These are phyloP conservation scores for Ganoderma boninense DNA, from an alignment of 1,284 basidiomycete genomes.

Conservation along the genomic window DNA sequence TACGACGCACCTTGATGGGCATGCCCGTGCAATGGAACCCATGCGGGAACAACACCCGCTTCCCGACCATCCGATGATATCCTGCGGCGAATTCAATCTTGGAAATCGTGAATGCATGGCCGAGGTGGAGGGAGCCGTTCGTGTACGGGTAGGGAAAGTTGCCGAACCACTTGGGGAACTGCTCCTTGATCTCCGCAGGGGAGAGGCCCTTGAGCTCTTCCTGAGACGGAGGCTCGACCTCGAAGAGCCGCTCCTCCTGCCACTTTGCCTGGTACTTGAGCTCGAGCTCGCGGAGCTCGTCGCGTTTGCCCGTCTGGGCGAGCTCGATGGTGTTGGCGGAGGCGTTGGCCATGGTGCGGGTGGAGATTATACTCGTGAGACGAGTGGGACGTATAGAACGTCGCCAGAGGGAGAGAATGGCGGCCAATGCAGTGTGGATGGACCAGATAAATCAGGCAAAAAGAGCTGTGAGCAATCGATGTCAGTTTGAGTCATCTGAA, in stretches of 20 bases:
- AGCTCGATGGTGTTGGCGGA: slow-evolving; percentile 47
- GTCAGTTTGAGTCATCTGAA: slow-evolving; percentile 32
- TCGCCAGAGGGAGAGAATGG: slow-evolving; percentile 39
- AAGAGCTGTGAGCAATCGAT: slow-evolving; percentile 33
- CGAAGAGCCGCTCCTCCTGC: slow-evolving; percentile 79
- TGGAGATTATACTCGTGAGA: slow-evolving; percentile 24
- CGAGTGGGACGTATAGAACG: slow-evolving; percentile 36
- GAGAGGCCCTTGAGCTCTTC: slow-evolving; percentile 73
- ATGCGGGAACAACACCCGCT: slow-evolving; percentile 94
- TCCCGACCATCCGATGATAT: slow-evolving; percentile 95
- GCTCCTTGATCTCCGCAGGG: slow-evolving; percentile 67
- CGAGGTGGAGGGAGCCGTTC: slow-evolving; percentile 97
- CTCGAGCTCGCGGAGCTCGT: slow-evolving; percentile 86
- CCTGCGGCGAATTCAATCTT: slow-evolving; percentile 99
- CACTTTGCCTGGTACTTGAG: slow-evolving; percentile 86
- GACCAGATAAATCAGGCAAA: slow-evolving; percentile 26
- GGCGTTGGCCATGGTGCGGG: slow-evolving; percentile 31
- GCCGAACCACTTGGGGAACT: slow-evolving; percentile 97
- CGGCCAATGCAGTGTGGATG: slow-evolving; percentile 27
- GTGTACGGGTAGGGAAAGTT: slow-evolving; percentile 98
- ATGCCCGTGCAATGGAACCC: slow-evolving; percentile 98
- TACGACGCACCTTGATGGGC: slow-evolving; percentile 90
- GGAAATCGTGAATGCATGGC: slow-evolving; percentile 98
- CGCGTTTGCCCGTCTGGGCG: slow-evolving; percentile 91
- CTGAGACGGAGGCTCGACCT: slow-evolving; percentile 82